phyloP scores from a whole-genome alignment of 2,329 filamentous ascomycete species.

The Claviceps paspali region DNA sequence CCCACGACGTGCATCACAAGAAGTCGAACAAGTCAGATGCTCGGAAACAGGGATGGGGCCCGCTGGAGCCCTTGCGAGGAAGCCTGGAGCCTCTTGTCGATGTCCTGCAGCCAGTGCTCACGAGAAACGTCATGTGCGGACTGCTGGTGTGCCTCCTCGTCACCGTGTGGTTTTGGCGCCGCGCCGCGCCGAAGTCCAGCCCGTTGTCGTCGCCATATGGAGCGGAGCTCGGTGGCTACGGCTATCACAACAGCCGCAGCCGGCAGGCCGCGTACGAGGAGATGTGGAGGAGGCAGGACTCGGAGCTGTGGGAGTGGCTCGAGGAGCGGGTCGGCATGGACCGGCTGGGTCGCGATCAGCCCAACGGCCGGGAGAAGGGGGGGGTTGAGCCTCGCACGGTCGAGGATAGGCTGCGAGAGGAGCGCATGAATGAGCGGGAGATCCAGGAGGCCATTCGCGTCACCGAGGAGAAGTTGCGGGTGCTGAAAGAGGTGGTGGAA shows the following conservation, averaged over 20 bases:
- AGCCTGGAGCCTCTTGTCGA: conserved; percentile 55
- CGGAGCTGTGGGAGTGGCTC: conserved; percentile 83
- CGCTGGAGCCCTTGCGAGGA: conserved; percentile 62
- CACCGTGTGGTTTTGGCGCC: conserved; percentile 57
- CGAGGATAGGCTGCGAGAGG: conserved; percentile 42
- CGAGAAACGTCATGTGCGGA: conserved; percentile 61
- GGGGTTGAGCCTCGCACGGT: conserved; percentile 38
- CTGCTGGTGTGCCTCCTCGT: conserved; percentile 60
- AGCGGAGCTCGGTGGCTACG: conserved; percentile 15
- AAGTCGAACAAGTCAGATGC: conserved; percentile 26
- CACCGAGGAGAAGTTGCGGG: conserved; percentile 70
- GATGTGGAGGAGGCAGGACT: conserved; percentile 80
- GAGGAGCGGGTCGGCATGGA: conserved; percentile 73
- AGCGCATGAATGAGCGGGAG: conserved; percentile 55
- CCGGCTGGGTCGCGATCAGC: conserved; percentile 25
- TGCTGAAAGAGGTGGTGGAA: conserved; percentile 56
- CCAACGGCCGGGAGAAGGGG: conserved; percentile 29
- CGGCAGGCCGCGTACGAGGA: conserved; percentile 78
- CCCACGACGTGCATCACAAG: conserved; percentile 23
- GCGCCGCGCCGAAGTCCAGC: conserved; percentile 26
- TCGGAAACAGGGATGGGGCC: conserved; percentile 49
- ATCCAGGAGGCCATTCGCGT: conserved; percentile 68
- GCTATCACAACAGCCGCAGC: conserved; percentile 33
- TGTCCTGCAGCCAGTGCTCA: conserved; percentile 55
- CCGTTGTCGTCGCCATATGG: conserved; percentile 22